Base-by-base conservation (phyloP, 2,329 filamentous ascomycete species). In the Exophiala calicioides region DNA sequence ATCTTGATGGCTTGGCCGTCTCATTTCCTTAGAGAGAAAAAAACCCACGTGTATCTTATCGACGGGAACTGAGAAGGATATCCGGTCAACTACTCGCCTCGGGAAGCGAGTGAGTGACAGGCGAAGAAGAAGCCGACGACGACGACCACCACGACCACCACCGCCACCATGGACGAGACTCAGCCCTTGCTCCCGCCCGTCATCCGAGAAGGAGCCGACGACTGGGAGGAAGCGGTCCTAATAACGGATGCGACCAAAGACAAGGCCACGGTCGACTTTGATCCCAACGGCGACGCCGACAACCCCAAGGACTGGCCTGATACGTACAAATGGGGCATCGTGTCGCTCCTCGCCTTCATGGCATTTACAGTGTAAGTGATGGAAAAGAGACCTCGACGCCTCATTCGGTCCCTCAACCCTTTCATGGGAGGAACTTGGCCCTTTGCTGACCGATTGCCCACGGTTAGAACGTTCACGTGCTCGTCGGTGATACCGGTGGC, bases 391-490 rank as follows among this genome's bases (percentile, higher is more conserved):
- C n/a, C n/a, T n/a, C n/a, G n/a, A n/a, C 4, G 16, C 9, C 21
- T n/a, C 9, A 27, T 20, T 18, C 15, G 13, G 15, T 8, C 31
- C 34, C 33, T 19, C 16, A 27, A n/a, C n/a, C n/a, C n/a, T n/a
- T n/a, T n/a, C n/a, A n/a, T n/a, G n/a, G n/a, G n/a, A n/a, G n/a
- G 4, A 38, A 13, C n/a, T 9, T 12, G 26, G 26, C n/a, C 26
- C n/a, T 15, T 7, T 31, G 26, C 38, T 53, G 10, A 49, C 33
- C 15, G 16, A 9, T 15, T 37, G 4, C 19, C 16, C n/a, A n/a
- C n/a, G n/a, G n/a, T 29, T n/a, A 80, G 77, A 3, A 80, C 78
- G 3, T 79, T 81, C 53, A 80, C 76, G 5, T 81, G 78, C 62
- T 77, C 79, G 45, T 73, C 72, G 0, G 68, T 80, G 1, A 74